Base-by-base conservation (phyloP, 148 eudicot genomes). In the Polygonum aviculare region DNA sequence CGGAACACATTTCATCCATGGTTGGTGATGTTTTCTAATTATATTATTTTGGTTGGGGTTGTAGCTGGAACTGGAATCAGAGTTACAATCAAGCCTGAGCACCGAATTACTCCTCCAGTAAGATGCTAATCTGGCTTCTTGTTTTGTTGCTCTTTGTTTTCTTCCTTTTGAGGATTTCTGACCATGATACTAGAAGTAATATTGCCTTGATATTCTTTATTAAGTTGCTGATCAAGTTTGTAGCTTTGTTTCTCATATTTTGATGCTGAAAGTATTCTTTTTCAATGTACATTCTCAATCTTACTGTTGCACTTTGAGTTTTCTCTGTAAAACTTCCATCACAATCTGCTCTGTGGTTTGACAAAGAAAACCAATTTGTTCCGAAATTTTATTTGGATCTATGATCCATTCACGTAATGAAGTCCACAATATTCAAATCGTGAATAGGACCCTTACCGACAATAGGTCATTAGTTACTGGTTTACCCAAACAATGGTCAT, bases 81-180 rank as follows among this genome's bases (percentile, higher is more conserved):
- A 85, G 96, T 93, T 85, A 79, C 82, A 16, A 83, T 93, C 7
- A 90, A 93, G 78, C 89, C 93, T 0, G 89, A 95, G 70, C 88
- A 86, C 85, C 83, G 96, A 74, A 95, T 95, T 47, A 88, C 94
- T 15, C 97, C 93, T 47, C 97, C 99, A 80, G 99, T 95, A 86
- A 77, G 88, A 72, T 79, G 54, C 36, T 65, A n/a, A 21, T 69
- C 57, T 55, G 55, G 15, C 52, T 49, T 69, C 35, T n/a, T 74
- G 21, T 74, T 26, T 12, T 50, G 76, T 31, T 35, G 3, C 31
- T 33, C 12, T 7, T 35, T 33, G 35, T 67, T 67, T 67, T 38
- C 72, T 14, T 35, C 4, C 69, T 63, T 35, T 11, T 11, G 38
- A 7, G 45, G 72, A 36, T 41, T 41, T 21, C 36, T 33, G 2